Conservation (phyloP, 1,284 basidiomycete species). For the Lentinus polychrous region DNA sequence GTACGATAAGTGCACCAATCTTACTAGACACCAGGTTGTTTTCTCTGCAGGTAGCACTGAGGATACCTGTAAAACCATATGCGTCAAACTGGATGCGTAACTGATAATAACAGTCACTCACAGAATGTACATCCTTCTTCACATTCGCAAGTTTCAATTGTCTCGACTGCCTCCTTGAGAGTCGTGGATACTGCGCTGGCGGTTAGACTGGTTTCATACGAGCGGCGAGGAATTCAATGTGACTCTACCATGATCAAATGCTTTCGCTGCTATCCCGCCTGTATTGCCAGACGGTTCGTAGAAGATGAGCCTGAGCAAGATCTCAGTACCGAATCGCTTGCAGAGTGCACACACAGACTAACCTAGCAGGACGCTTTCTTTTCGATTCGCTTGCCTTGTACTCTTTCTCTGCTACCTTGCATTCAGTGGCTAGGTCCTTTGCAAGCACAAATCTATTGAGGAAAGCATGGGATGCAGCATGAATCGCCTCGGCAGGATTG, state of each 20-base stretch:
- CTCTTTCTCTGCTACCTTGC: constrained; percentile 79
- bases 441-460: constrained; percentile 73
- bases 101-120: constrained; percentile 29
- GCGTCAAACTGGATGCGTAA: not conserved
- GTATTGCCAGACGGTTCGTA: constrained; percentile 72
- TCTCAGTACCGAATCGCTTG: not conserved
- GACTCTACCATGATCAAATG: constrained; percentile 72
- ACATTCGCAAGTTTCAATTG: constrained; percentile 67
- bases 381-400: constrained; percentile 51
- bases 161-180: constrained; percentile 54
- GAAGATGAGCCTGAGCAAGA: constrained; percentile 63
- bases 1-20: constrained; percentile 61
- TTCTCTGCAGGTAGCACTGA: constrained; percentile 57
- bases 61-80: constrained; percentile 41
- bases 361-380: constrained; percentile 77
- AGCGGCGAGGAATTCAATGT: not conserved
- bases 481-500: constrained; percentile 72
- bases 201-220: not conserved
- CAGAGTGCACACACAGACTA: constrained; percentile 1
- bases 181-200: constrained; percentile 46
- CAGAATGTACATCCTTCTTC: constrained; percentile 69
- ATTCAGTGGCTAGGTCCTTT: constrained; percentile 78
- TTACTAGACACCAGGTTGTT: constrained; percentile 66
- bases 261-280: constrained; percentile 70
- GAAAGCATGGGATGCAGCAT: constrained; percentile 81